phyloP scores from a whole-genome alignment of 306 rosid genomes.

The Vigna hirtella region DNA sequence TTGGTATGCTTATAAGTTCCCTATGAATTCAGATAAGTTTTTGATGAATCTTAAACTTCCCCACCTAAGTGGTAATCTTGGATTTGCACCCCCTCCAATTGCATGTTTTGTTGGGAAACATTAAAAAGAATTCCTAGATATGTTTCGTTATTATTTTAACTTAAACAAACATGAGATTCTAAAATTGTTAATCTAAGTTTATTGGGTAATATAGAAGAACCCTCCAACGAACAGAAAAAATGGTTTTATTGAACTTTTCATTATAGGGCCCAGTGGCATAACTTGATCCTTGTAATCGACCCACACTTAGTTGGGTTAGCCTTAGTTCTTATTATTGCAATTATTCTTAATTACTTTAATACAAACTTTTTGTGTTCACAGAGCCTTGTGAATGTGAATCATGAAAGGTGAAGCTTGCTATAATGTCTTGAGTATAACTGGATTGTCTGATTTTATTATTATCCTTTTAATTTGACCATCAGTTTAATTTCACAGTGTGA shows the following conservation, averaged over 20 bases:
- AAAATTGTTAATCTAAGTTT: neutral
- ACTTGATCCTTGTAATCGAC: neutral
- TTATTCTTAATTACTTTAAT: neutral
- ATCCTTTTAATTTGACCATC: neutral
- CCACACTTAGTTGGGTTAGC: neutral
- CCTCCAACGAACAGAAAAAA: neutral
- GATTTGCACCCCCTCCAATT: neutral
- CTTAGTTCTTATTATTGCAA: slow-evolving; percentile 9
- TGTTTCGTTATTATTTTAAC: neutral
- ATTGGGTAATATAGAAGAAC: neutral
- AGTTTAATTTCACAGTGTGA: neutral
- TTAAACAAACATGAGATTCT: neutral
- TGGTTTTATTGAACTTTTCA: slow-evolving; percentile 5
- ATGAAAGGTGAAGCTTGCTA: slow-evolving; percentile 1
- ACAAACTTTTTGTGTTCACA: neutral
- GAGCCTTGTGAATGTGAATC: neutral
- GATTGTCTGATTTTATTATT: neutral
- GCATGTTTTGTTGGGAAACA: neutral
- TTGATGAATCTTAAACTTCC: neutral
- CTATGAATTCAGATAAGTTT: neutral
- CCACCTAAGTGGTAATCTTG: neutral
- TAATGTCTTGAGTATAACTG: neutral
- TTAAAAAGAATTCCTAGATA: neutral
- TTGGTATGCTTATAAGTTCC: neutral
- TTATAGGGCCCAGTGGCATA: neutral